These are phyloP conservation scores for Ilyonectria destructans DNA, from an alignment of 2,329 filamentous ascomycete genomes.

Conservation along the genomic window DNA sequence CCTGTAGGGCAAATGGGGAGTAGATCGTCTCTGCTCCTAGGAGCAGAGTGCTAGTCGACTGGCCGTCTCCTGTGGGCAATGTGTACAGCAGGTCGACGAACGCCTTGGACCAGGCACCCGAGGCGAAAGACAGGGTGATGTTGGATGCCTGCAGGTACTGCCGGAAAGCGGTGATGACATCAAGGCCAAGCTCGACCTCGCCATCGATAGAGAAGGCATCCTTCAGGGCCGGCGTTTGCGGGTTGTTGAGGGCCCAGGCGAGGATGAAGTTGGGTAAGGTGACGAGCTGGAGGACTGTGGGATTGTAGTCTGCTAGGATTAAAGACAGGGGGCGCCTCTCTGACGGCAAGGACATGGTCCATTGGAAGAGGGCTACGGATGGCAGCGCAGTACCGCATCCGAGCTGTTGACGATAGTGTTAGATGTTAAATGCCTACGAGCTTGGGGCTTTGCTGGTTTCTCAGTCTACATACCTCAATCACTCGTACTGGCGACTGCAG, in stretches of 20 bases:
- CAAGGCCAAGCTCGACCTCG: conserved; percentile 76
- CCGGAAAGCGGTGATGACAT: conserved; percentile 73
- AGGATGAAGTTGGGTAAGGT: conserved; percentile 86
- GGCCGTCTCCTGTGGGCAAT: conserved; percentile 31
- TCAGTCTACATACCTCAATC: conserved; percentile 67
- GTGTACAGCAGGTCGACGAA: conserved; percentile 74
- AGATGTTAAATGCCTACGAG: conserved; percentile 27
- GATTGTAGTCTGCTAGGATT: conserved; percentile 85
- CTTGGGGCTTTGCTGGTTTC: neutral
- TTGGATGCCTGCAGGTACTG: conserved; percentile 64
- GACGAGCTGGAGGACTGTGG: conserved; percentile 82
- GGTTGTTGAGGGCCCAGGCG: conserved; percentile 72
- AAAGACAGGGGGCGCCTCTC: conserved; percentile 66
- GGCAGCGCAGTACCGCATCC: conserved; percentile 86
- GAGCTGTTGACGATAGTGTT: conserved; percentile 65
- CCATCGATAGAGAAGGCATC: conserved; percentile 67
- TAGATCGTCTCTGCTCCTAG: conserved; percentile 89
- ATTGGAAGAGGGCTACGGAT: conserved; percentile 80
- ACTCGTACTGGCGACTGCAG: conserved; percentile 59
- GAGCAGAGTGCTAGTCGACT: conserved; percentile 63
- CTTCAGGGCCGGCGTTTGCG: conserved; percentile 57
- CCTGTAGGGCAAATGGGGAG: conserved; percentile 78
- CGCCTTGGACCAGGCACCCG: conserved; percentile 80
- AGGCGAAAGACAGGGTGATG: conserved; percentile 78
- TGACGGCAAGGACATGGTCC: conserved; percentile 58